Base-by-base conservation (phyloP, 75 land plant genomes). In the Cryptomeria japonica region DNA sequence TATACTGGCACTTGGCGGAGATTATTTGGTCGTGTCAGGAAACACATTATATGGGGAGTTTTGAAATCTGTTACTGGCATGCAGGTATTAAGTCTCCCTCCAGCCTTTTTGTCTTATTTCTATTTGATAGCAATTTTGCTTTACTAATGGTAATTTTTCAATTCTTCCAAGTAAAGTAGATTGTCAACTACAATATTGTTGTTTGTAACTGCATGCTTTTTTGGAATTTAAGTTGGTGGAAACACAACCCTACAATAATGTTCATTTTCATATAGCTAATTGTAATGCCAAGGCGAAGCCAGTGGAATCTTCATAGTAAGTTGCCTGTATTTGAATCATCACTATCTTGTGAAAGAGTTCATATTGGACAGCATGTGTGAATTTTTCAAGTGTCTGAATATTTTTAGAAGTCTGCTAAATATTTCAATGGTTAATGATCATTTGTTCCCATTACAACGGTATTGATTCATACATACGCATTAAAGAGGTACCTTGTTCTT, bases 21-120 rank as follows among this genome's bases (percentile, higher is more conserved):
- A 78, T 87, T 98, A 15, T 98, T 98, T 90, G 96, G 96, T 36
- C 90, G 95, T 42, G 97, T 98, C 0, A 98, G 95, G 89, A 98
- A 98, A 84, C 99, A 98, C 87, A 95, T 98, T 5, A 97, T 97
- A 61, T 97, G 99, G 99, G 95, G 99, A 44, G 99, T 98, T 70
- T 87, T 97, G n/a, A 98, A 98, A 86, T 98, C 99, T 73, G 96
- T 98, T n/a, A 97, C 97, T 75, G 99, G 99, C 88, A 97, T 97
- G 97, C 99, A 98, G 96, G 99, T 92, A 93, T 88, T 85, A 28
- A 91, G 28, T 80, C 87, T 89, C 10, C 36, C 38, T 31, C 19
- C 15, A 25, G 85, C 22, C 56, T 56, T 77, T n/a, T n/a, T 1
- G n/a, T 82, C 32, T 39, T 80, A 80, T 14, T 72, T 86, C 28